Evolutionary conservation across 768 basidiomycete species (phyloP).

Genomic region (Tephrocybe sp.): DNA sequence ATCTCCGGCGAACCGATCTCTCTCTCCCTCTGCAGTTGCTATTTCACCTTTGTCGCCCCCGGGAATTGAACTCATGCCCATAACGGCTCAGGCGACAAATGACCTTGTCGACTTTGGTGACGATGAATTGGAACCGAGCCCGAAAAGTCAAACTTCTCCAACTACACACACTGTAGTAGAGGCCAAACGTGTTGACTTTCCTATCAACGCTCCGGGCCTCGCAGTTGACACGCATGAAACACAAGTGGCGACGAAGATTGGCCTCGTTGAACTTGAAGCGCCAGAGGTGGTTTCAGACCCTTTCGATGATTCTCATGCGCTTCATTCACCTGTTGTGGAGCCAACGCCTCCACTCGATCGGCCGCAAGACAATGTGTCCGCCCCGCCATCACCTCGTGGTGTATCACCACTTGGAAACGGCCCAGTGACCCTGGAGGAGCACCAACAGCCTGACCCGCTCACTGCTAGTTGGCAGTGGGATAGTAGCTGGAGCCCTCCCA

Average conservation of each 20-base stretch:
- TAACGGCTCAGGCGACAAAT: background rate
- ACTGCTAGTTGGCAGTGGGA: too few species aligned
- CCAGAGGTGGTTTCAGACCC: constrained; percentile 7
- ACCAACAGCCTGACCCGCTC: too few species aligned
- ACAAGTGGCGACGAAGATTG: background rate
- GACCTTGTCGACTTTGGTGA: constrained; percentile 9
- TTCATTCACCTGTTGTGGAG: background rate
- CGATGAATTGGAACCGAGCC: background rate
- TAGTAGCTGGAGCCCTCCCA: too few species aligned
- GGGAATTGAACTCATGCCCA: constrained; percentile 7
- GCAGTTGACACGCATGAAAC: background rate
- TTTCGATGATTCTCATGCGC: constrained; percentile 12
- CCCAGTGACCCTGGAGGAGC: too few species aligned
- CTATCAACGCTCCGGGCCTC: background rate
- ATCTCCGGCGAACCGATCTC: constrained; percentile 1
- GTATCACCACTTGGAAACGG: too few species aligned
- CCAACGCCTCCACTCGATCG: background rate
- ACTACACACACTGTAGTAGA: background rate
- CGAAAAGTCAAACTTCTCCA: background rate
- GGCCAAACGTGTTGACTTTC: background rate
- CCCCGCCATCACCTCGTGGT: background rate
- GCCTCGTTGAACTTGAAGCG: background rate
- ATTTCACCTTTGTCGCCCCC: constrained; percentile 10
- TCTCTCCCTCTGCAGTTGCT: constrained; percentile 8
- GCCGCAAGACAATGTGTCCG: background rate